Evolutionary conservation across 139 green algal genomes (phyloP), one percentile per base, ranked within the genome.

Genomic region (Haematococcus lacustris): DNA sequence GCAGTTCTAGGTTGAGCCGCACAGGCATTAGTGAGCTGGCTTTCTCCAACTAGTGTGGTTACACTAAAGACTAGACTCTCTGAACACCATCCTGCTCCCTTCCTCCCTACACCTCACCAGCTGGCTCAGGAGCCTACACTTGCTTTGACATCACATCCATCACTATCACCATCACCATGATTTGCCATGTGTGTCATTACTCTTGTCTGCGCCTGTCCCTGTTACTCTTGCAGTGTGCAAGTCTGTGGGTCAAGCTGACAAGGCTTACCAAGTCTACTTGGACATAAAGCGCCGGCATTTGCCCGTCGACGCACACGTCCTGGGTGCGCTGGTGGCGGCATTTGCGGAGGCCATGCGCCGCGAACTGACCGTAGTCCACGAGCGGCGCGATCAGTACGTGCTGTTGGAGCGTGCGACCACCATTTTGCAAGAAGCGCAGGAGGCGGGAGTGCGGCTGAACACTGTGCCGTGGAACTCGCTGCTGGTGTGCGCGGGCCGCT

Each of bases 351-450:
- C 74, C 35, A 82, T 87, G 71, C 75, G 76, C 65, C 60, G 70
- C 1, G 65, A 76, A 63, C 66, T 81, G n/a, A 76, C 39, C 3
- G 74, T 79, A 38, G 74, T 71, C 43, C 72, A 77, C 47, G 63
- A 77, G 47, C 43, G 43, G 43, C 43, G 43, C 43, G 9, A 80
- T 25, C 82, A 92, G 80, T 84, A 95, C 39, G 89, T 96, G 39
- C 76, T 94, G 35, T 71, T 97, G 70, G 91, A 97, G 78, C 78
- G 90, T 7, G 91, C 91, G 0, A 81, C 85, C 3, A 38, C 75
- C 30, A 21, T 73, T 5, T 34, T 65, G 5, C 32, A 25, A 21
- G 68, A 93, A 33, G 87, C 88, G 35, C 61, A 80, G 50, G 69
- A 69, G 2, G 47, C 73, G 1, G 71, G 72, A 2, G 63, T 93